Evolutionary conservation across 2,329 filamentous ascomycete genomes (phyloP).

Genomic region (Colletotrichum kahawae): DNA sequence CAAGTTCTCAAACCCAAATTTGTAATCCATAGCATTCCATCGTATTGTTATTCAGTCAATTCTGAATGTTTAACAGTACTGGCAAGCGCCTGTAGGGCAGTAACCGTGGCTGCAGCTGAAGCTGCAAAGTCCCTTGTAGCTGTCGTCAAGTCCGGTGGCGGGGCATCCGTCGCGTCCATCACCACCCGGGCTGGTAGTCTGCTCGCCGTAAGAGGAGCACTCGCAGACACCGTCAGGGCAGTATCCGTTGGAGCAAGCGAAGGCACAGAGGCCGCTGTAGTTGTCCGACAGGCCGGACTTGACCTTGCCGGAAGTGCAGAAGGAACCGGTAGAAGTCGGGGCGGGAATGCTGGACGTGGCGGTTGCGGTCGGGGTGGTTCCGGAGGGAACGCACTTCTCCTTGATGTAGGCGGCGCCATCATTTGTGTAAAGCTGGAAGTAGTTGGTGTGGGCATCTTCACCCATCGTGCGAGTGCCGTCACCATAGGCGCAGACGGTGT

Average conservation of each 20-base stretch:
- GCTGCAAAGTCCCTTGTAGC: conserved; percentile 50
- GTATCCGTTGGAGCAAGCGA: conserved; percentile 35
- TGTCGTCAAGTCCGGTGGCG: conserved; percentile 32
- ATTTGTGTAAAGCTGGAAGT: conserved; percentile 25
- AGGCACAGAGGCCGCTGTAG: conserved; percentile 40
- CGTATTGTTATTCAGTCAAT: background rate
- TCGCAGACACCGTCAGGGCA: conserved; percentile 38
- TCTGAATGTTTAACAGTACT: conserved; percentile 12
- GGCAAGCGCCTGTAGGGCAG: conserved; percentile 41
- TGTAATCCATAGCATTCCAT: background rate
- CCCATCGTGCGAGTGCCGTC: conserved; percentile 20
- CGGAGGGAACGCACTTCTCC: conserved; percentile 11
- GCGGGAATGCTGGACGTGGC: background rate
- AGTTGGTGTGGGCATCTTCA: conserved; percentile 39
- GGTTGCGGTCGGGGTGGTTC: background rate
- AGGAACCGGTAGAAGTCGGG: conserved; percentile 10
- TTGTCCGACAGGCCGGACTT: conserved; percentile 31
- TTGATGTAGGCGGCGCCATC: conserved; percentile 18
- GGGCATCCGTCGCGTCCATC: conserved; percentile 38
- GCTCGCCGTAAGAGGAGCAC: conserved; percentile 35
- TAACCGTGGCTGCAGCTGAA: conserved; percentile 52
- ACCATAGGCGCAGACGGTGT: conserved; percentile 44
- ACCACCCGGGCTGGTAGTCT: conserved; percentile 20
- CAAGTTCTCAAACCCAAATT: background rate
- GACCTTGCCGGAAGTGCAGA: conserved; percentile 31